Evolutionary conservation across 2,329 filamentous ascomycete species (phyloP).

Genomic region (Periglandula ipomoeae): DNA sequence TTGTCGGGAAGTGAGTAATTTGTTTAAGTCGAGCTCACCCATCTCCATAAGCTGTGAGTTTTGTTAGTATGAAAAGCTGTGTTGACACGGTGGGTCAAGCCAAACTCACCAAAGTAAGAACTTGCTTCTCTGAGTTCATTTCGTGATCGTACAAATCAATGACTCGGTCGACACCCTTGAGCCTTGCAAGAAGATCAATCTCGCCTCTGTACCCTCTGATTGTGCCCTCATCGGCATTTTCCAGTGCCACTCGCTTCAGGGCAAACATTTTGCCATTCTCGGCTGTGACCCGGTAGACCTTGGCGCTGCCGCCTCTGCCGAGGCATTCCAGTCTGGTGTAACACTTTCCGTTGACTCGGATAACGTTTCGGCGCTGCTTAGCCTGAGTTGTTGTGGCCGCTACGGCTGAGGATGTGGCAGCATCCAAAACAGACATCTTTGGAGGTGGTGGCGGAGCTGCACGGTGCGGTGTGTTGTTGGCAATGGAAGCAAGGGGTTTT

Average conservation of each 20-base stretch:
- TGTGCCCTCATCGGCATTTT: slow-evolving; percentile 76
- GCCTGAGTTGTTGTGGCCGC: slow-evolving; percentile 65
- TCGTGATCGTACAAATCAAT: slow-evolving; percentile 89
- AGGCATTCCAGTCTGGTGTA: slow-evolving; percentile 88
- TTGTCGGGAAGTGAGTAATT: slow-evolving; percentile 65
- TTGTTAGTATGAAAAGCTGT: background rate
- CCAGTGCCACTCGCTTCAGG: slow-evolving; percentile 83
- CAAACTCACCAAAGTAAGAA: slow-evolving; percentile 66
- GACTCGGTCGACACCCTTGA: slow-evolving; percentile 80
- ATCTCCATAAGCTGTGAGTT: slow-evolving; percentile 78
- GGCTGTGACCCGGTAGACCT: slow-evolving; percentile 93
- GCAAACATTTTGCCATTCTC: slow-evolving; percentile 96
- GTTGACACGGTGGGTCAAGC: background rate
- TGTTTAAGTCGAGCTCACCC: slow-evolving; percentile 87
- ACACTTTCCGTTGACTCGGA: slow-evolving; percentile 82
- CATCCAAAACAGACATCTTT: slow-evolving; percentile 94
- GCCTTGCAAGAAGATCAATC: slow-evolving; percentile 78
- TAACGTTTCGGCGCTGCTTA: slow-evolving; percentile 69
- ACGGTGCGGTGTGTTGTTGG: slow-evolving; percentile 64
- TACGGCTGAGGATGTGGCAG: slow-evolving; percentile 75
- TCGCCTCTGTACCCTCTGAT: slow-evolving; percentile 88
- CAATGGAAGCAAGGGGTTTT: slow-evolving; percentile 44
- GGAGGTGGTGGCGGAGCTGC: slow-evolving; percentile 75
- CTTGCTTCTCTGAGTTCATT: slow-evolving; percentile 83
- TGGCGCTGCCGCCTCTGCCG: slow-evolving; percentile 84